These are phyloP conservation scores for Micractinium conductrix DNA, from an alignment of 139 green algal species.

Conservation along the genomic window DNA sequence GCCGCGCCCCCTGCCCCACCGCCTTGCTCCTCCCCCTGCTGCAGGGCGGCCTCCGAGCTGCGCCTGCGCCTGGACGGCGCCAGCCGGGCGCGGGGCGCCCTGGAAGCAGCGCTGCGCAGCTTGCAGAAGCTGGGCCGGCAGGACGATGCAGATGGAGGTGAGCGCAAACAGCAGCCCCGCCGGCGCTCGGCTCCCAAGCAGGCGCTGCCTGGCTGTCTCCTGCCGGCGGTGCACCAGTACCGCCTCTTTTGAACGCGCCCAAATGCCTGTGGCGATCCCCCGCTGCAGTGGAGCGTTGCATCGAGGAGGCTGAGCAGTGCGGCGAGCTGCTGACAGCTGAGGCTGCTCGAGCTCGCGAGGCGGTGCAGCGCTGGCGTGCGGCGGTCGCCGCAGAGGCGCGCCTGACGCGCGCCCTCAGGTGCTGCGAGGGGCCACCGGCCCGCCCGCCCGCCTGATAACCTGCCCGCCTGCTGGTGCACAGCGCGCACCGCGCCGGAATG, in stretches of 20 bases:
- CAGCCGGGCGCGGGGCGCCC: constrained; percentile 11
- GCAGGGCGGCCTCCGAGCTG: constrained; percentile 60
- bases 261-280: no score
- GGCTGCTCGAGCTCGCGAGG: constrained; percentile 51
- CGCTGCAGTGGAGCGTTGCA: constrained; percentile 51
- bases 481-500: no score
- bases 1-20: no score
- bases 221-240: no score
- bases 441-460: no score
- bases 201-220: neutral
- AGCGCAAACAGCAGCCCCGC: no score
- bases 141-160: constrained; percentile 55
- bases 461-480: no score
- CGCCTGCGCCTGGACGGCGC: constrained; percentile 60
- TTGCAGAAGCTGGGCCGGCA: constrained; percentile 50
- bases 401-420: constrained; percentile 61
- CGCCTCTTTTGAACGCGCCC: no score
- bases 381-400: constrained; percentile 62
- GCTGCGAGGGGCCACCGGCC: no score
- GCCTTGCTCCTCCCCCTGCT: neutral
- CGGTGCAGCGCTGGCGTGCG: constrained; percentile 62
- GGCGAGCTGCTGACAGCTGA: constrained; percentile 64
- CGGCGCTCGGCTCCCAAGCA: no score
- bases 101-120: constrained; percentile 58
- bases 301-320: constrained; percentile 25